Percentiles rank a stretch among this genome's conserved stretches.
Evolutionary conservation across 305 asterid genomes (phyloP).

Genomic region (Solanum hybrid): DNA sequence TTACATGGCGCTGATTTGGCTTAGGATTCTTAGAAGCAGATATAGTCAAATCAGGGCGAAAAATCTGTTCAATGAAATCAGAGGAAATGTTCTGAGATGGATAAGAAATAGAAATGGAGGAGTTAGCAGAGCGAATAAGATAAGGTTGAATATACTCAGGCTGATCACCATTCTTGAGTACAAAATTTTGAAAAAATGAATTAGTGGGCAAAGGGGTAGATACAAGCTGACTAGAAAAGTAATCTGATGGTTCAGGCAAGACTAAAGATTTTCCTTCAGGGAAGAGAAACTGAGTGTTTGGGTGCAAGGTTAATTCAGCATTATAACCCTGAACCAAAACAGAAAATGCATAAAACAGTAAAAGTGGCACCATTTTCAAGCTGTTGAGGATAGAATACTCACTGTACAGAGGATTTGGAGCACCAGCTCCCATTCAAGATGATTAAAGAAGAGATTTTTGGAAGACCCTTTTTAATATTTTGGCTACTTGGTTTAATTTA

Average conservation of each 20-base stretch:
- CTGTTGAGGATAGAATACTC: neutral
- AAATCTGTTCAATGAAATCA: neutral
- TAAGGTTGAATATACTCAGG: conserved; percentile 8
- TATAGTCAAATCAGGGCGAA: conserved; percentile 1
- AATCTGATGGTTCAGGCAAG: conserved; percentile 3
- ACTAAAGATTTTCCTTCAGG: conserved; percentile 1
- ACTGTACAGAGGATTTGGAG: neutral
- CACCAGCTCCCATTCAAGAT: neutral
- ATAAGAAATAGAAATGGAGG: conserved; percentile 1
- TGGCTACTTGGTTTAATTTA: neutral
- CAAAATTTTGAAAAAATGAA: conserved; percentile 12
- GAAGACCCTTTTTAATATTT: neutral
- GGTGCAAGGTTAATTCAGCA: neutral
- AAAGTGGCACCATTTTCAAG: neutral
- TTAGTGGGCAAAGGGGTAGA: conserved; percentile 10
- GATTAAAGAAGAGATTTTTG: neutral
- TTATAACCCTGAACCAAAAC: neutral
- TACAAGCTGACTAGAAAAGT: neutral
- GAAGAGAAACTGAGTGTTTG: neutral
- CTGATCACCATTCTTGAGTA: conserved; percentile 6
- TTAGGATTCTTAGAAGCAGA: neutral
- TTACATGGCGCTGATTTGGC: neutral
- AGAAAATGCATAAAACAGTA: neutral
- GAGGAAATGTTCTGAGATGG: neutral
- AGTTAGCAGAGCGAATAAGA: conserved; percentile 6